phyloP scores from a whole-genome alignment of 2,329 filamentous ascomycete species.

The Coleophoma cylindrospora region DNA sequence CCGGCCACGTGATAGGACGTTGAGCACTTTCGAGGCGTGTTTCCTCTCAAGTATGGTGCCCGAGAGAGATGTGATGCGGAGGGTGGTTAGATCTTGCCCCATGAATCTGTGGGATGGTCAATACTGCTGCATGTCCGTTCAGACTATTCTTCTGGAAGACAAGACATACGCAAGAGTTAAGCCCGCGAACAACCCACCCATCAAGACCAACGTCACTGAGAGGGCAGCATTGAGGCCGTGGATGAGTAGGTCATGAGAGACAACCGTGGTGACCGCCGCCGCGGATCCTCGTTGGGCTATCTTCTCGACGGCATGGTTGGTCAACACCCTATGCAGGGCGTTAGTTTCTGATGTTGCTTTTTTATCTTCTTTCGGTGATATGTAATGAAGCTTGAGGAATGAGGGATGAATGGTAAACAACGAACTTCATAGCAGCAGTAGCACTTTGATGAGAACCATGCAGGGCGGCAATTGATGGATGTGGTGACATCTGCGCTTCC shows the following conservation, averaged over 20 bases:
- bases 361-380: not conserved
- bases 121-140: not conserved
- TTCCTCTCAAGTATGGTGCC: constrained; percentile 74
- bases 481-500: too few relatives aligned
- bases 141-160: not conserved
- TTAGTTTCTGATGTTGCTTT: not conserved
- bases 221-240: not conserved
- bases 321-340: not conserved
- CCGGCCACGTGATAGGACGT: constrained; percentile 77
- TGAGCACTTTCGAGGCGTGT: constrained; percentile 75
- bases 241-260: not conserved
- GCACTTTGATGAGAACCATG: too few relatives aligned
- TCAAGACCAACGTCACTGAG: constrained; percentile 34
- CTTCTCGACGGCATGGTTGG: not conserved
- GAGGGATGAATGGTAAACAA: not conserved
- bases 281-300: not conserved
- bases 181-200: constrained; percentile 87
- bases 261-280: not conserved
- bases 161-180: constrained; percentile 71
- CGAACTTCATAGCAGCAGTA: not conserved
- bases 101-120: constrained; percentile 19
- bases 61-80: constrained; percentile 84
- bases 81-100: constrained; percentile 82
- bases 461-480: too few relatives aligned
- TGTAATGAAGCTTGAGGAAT: not conserved